phyloP scores from a whole-genome alignment of 768 basidiomycete genomes.

The Leccinum obscurum region DNA sequence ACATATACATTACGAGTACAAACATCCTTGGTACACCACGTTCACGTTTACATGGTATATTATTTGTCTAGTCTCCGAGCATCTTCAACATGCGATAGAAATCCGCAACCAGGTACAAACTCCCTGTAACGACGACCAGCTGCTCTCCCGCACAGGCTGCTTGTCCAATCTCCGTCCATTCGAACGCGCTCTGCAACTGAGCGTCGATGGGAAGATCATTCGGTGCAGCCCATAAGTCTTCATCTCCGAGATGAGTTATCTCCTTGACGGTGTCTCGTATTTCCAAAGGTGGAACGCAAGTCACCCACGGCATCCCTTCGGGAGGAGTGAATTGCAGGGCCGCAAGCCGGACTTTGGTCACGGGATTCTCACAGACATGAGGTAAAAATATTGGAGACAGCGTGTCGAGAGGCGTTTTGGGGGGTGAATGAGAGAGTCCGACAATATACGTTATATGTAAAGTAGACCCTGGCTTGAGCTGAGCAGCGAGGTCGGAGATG shows the following conservation, averaged over 20 bases:
- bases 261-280: constrained; percentile 45
- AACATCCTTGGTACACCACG: neutral
- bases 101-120: constrained; percentile 93
- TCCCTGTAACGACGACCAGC: constrained; percentile 82
- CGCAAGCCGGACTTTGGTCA: constrained; percentile 48
- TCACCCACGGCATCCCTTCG: constrained; percentile 95
- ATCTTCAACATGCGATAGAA: constrained; percentile 61
- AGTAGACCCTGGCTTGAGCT: constrained; percentile 18
- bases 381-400: constrained; percentile 63
- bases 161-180: constrained; percentile 37
- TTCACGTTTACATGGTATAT: neutral
- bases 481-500: constrained; percentile 38
- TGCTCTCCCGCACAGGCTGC: constrained; percentile 23
- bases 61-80: constrained; percentile 10
- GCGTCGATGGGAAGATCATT: constrained; percentile 32
- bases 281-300: constrained; percentile 52
- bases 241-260: constrained; percentile 41
- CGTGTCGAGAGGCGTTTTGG: constrained; percentile 75
- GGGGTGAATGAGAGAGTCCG: constrained; percentile 82
- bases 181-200: constrained; percentile 50
- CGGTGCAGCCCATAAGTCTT: constrained; percentile 46
- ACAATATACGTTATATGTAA: constrained; percentile 69
- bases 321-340: constrained; percentile 69
- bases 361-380: constrained; percentile 26
- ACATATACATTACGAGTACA: too few relatives aligned